A percentile compares a stretch with the other conserved stretches of the same genome.
Conservation (phyloP, 2,329 filamentous ascomycete species). For the Ascosphaera aggregata region DNA sequence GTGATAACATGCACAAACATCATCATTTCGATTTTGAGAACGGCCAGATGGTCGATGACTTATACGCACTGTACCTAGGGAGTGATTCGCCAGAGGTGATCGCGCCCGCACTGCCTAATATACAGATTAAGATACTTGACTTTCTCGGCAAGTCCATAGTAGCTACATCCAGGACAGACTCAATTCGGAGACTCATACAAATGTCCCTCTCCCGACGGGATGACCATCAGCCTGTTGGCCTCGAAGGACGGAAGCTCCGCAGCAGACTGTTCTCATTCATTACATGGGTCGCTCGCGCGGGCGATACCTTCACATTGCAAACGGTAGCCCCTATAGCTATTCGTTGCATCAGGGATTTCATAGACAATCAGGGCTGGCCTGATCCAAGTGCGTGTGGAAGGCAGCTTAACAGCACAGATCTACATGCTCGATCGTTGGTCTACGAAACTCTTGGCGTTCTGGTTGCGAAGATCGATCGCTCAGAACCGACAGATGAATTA, state of each 20-base stretch:
- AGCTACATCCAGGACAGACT: conserved; percentile 44
- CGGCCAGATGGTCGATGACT: conserved; percentile 31
- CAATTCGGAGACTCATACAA: conserved; percentile 46
- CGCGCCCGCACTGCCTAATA: conserved; percentile 34
- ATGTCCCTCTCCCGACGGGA: conserved; percentile 1
- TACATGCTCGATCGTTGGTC: conserved; percentile 49
- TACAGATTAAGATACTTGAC: conserved; percentile 54
- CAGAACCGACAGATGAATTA: conserved; percentile 10
- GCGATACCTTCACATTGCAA: conserved; percentile 34
- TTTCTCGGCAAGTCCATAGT: conserved; percentile 54
- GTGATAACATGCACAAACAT: conserved; percentile 72
- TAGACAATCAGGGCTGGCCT: conserved; percentile 69
- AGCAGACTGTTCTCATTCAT: conserved; percentile 68
- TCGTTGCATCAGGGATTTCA: conserved; percentile 44
- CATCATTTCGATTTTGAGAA: conserved; percentile 48
- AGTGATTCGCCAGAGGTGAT: conserved; percentile 16
- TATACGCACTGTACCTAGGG: conserved; percentile 55
- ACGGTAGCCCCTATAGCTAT: conserved; percentile 47
- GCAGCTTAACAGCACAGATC: conserved; percentile 33
- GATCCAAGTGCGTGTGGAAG: conserved; percentile 27
- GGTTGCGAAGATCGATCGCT: conserved; percentile 25
- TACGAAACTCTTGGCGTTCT: conserved; percentile 83
- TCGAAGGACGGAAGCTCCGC: conserved; percentile 59
- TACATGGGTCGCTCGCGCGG: conserved; percentile 63
- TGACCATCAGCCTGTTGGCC: conserved; percentile 19